These are phyloP conservation scores for Darksidea phi DNA, from an alignment of 495 filamentous ascomycete genomes.

Conservation along the genomic window DNA sequence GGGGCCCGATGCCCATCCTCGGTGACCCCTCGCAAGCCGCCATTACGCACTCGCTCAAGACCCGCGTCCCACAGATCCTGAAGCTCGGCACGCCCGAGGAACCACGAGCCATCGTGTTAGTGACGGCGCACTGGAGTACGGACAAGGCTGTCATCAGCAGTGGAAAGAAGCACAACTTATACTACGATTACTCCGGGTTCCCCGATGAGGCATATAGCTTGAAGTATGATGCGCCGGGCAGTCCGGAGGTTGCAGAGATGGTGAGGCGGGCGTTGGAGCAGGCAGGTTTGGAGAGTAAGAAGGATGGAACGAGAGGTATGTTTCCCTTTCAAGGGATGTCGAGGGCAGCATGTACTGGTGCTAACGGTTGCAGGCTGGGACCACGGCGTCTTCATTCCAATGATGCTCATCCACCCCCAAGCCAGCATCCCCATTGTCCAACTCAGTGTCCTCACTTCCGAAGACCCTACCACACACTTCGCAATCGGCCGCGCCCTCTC, in stretches of 20 bases:
- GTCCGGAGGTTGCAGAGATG: conserved; percentile 43
- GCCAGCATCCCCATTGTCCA: conserved; percentile 42
- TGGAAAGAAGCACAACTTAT: conserved; percentile 40
- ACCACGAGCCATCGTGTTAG: conserved; percentile 45
- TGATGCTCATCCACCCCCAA: conserved; percentile 39
- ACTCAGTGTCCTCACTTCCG: conserved; percentile 39
- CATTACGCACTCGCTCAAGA: conserved; percentile 42
- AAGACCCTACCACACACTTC: conserved; percentile 37
- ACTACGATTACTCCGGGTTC: conserved; percentile 49
- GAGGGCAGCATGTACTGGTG: neutral
- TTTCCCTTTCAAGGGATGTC: neutral
- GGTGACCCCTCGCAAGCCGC: conserved; percentile 42
- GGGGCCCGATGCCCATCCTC: conserved; percentile 47
- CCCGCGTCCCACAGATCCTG: conserved; percentile 42
- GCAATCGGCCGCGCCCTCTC: conserved; percentile 37
- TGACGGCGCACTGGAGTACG: conserved; percentile 48
- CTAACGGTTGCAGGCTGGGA: conserved; percentile 39
- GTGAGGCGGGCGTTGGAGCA: conserved; percentile 37
- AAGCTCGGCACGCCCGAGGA: conserved; percentile 41
- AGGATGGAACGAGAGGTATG: conserved; percentile 37
- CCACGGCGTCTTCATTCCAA: conserved; percentile 46
- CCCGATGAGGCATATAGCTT: conserved; percentile 44
- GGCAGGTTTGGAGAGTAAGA: conserved; percentile 35
- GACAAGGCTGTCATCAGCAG: conserved; percentile 41
- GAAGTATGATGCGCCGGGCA: conserved; percentile 46